Percentiles rank a stretch among this genome's conserved stretches.
phyloP scores from a whole-genome alignment of 2,329 filamentous ascomycete genomes.

The Neobulgaria alba region DNA sequence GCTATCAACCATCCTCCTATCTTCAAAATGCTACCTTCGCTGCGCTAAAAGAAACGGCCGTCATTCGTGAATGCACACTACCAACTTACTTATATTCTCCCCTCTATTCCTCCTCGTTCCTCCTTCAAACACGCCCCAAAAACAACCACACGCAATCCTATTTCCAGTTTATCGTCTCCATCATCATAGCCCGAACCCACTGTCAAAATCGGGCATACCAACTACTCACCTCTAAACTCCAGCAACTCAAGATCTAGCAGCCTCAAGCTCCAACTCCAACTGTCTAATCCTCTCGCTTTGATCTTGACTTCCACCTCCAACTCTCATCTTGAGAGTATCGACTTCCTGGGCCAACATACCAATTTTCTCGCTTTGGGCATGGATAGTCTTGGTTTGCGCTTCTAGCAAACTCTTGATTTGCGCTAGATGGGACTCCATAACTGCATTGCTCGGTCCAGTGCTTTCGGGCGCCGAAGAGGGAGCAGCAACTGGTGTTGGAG shows the following conservation, averaged over 20 bases:
- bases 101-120: no score
- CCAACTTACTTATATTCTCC: no score
- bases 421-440: constrained; percentile 57
- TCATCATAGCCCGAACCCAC: no score
- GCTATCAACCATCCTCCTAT: no score
- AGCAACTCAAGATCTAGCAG: constrained; percentile 31
- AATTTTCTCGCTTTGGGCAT: constrained; percentile 69
- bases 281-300: constrained; percentile 61
- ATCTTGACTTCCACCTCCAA: constrained; percentile 48
- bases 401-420: constrained; percentile 73
- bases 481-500: constrained; percentile 27
- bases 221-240: not conserved
- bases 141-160: no score
- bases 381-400: constrained; percentile 69
- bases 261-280: constrained; percentile 59
- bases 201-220: not conserved
- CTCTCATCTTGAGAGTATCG: constrained; percentile 70
- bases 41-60: no score
- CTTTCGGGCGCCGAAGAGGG: constrained; percentile 30
- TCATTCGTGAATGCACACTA: no score
- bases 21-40: no score
- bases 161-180: no score
- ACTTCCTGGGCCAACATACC: constrained; percentile 62
- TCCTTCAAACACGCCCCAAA: no score
- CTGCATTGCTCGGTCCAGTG: constrained; percentile 25